Evolutionary conservation across 2,329 filamentous ascomycete genomes (phyloP).

Genomic region (Xenosphaeropsis pyriputrescens): DNA sequence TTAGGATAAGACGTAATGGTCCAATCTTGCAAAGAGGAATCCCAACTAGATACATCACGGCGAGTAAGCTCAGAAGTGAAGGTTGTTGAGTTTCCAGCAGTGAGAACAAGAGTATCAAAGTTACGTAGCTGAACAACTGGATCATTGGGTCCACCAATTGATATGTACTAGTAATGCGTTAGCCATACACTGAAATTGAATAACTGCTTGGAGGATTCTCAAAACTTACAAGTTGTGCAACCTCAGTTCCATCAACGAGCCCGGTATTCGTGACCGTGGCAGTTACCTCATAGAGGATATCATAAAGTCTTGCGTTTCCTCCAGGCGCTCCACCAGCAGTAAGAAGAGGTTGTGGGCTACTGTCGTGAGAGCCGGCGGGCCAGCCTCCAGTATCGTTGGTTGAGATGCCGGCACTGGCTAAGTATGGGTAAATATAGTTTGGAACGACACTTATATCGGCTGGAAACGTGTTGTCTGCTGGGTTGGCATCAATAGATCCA

Average conservation of each 20-base stretch:
- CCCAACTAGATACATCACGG: conserved; percentile 82
- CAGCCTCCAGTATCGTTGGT: conserved; percentile 12
- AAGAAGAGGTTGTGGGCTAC: conserved; percentile 26
- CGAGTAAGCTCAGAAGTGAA: conserved; percentile 62
- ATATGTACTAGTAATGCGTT: conserved; percentile 50
- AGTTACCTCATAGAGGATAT: conserved; percentile 35
- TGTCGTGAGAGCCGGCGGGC: conserved; percentile 25
- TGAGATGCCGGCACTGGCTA: conserved; percentile 25
- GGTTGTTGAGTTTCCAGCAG: conserved; percentile 45
- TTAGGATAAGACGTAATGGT: conserved; percentile 24
- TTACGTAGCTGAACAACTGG: conserved; percentile 53
- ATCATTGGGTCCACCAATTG: conserved; percentile 65
- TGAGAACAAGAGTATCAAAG: conserved; percentile 65
- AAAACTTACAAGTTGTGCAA: conserved; percentile 31
- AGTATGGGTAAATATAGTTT: conserved; percentile 38
- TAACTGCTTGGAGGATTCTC: conserved; percentile 1
- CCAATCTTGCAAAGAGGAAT: conserved; percentile 67
- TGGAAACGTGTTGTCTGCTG: conserved; percentile 54
- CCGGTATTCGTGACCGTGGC: conserved; percentile 43
- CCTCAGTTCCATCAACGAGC: conserved; percentile 33
- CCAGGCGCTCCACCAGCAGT: conserved; percentile 35
- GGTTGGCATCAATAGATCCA: conserved; percentile 43
- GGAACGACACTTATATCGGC: conserved; percentile 26
- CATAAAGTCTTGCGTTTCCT: conserved; percentile 37
- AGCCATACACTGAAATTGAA: background rate